Percentiles rank a stretch among this genome's conserved stretches.
Conservation (phyloP, 768 basidiomycete genomes). For the Mrakia hoshinonis region DNA sequence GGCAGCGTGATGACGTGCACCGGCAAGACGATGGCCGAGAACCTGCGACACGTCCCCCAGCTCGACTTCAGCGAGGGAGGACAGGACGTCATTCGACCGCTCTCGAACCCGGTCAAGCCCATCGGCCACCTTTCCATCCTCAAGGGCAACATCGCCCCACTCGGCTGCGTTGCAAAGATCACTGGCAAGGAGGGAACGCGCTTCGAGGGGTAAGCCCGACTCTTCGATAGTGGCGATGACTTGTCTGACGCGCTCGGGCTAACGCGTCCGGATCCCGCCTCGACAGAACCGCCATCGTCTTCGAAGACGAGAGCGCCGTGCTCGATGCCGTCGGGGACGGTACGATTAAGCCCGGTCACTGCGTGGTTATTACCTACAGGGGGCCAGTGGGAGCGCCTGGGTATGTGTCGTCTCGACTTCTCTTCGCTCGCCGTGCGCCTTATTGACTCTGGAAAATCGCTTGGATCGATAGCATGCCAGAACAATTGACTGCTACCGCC, state of each 20-base stretch:
- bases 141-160: conserved; percentile 79
- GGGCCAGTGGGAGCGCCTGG: conserved; percentile 87
- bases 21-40: conserved; percentile 80
- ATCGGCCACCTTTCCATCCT: conserved; percentile 79
- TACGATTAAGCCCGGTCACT: neutral
- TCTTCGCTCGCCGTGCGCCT: no score
- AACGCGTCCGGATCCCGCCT: no score
- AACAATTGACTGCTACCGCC: conserved; percentile 67
- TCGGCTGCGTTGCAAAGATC: conserved; percentile 72
- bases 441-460: no score
- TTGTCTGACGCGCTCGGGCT: no score
- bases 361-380: conserved; percentile 76
- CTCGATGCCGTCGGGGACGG: conserved; percentile 7
- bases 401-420: no score
- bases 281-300: conserved; percentile 31
- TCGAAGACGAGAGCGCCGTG: conserved; percentile 13
- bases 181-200: conserved; percentile 54
- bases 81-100: conserved; percentile 66
- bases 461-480: no score
- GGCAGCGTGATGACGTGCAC: conserved; percentile 80
- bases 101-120: conserved; percentile 71
- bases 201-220: conserved; percentile 80
- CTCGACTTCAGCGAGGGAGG: conserved; percentile 31
- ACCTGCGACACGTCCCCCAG: conserved; percentile 44
- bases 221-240: no score